Base-by-base conservation (phyloP, 78 protist genomes). In the Dictyostelium firmibasis region DNA sequence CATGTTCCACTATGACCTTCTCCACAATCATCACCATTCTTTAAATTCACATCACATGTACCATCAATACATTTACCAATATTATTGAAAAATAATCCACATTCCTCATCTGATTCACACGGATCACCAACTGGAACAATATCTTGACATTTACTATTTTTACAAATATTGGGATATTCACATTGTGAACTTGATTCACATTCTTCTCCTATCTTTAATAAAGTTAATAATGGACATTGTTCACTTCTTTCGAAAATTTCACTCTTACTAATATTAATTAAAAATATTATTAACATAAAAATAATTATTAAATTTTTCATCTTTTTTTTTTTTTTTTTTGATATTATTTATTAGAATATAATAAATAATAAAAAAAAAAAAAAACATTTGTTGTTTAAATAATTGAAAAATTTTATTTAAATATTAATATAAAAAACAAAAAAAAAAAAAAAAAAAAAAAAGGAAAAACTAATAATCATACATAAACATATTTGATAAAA, bases 141-240 rank as follows among this genome's bases (percentile, higher is more conserved):
- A 5, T n/a, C 38, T 44, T 13, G 20, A 27, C 84, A 79, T 27
- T 27, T 41, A 44, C 44, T 62, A 16, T 72, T 35, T 27, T 79
- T 79, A 79, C 84, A 79, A 27, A 79, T 44, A 33, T 36, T 44
- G 11, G 84, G 84, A 79, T 79, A 79, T 44, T n/a, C n/a, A 79
- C 84, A 79, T 8, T 44, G 35, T 44, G 64, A 6, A 36, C 69
- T 44, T 23, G 44, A 25, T 44, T 38, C 6, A 29, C 84, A 79
- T 3, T 27, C 67, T 27, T 38, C 84, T 8, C 67, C 84, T 16
- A 33, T 33, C 36, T 72, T 72, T 72, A 33, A 33, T 16, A 72
- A 31, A 33, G 0, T 6, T 14, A 33, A 4, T 33, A 27, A 16
- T 72, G 79, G 44, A 33, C 79, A 72, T 72, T 27, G 44, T 31